Base-by-base conservation (phyloP, 768 basidiomycete genomes). In the Mycena alexandri region DNA sequence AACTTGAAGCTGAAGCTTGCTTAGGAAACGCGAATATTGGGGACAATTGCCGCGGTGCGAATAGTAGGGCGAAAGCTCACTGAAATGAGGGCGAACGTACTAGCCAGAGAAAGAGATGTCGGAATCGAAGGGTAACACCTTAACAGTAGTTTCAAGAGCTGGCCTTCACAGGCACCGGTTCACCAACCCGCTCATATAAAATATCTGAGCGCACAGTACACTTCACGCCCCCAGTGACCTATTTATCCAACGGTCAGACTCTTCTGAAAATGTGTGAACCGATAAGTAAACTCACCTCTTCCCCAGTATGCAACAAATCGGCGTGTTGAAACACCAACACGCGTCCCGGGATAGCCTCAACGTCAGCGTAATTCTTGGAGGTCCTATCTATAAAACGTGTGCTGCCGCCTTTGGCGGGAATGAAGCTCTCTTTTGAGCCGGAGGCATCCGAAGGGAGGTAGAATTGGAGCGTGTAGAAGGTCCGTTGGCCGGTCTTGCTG, bases 401-500 rank as follows among this genome's bases (percentile, higher is more conserved):
- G 2, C 61, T 33, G 51, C 69, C 69, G 24, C 69, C 69, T 48
- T 63, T 12, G 1, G 61, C 65, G n/a, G 64, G 43, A 21, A 50
- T 33, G 14, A 65, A 66, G 57, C 61, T 70, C 57, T 70, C 42
- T 7, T 61, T 42, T 6, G 69, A 70, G 2, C 65, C 69, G 8
- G 64, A 57, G 1, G 67, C n/a, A 50, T 69, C 67, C 0, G 67
- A 69, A 1, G 67, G 62, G 13, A 70, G 65, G 34, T 70, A 70
- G 42, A 70, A 66, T 34, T 70, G 69, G 12, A 70, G 55, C 7
- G 69, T 70, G 33, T 70, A 67, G 25, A 67, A 70, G 3, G 69
- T 66, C 22, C 69, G n/a, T 43, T 70, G 67, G 11, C 38, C 13
- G 0, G 50, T 69, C 24, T 64, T 5, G 10, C 67, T 69, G 38